phyloP scores from a whole-genome alignment of 108 stramenopile genomes.

The Aurantiochytrium sp. region DNA sequence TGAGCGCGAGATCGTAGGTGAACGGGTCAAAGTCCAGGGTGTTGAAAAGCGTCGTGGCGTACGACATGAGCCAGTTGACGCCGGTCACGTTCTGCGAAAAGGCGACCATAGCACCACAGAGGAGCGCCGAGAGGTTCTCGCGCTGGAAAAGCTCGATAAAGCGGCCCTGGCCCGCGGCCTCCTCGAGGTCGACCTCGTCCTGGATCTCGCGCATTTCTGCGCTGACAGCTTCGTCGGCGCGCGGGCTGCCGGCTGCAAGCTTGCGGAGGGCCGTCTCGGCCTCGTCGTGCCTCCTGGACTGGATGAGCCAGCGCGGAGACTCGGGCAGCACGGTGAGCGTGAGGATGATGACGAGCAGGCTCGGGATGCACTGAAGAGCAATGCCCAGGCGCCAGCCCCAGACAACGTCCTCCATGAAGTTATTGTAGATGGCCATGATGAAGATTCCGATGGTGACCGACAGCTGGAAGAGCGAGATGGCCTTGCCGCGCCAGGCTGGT shows the following conservation, averaged over 20 bases:
- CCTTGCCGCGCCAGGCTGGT: neutral
- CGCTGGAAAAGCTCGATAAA: neutral
- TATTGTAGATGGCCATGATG: neutral
- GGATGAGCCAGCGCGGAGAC: neutral
- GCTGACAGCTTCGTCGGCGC: neutral
- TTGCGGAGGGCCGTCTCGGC: neutral
- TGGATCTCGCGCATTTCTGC: neutral
- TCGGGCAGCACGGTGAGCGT: neutral
- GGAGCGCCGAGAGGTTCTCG: neutral
- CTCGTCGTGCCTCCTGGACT: neutral
- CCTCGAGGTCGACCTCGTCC: neutral
- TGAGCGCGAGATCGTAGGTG: neutral
- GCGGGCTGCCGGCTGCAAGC: neutral
- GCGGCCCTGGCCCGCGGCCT: neutral
- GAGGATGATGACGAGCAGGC: neutral
- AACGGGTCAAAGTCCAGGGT: neutral
- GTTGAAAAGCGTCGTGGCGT: neutral
- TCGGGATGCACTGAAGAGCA: neutral
- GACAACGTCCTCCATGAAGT: neutral
- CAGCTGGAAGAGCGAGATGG: neutral
- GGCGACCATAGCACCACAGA: neutral
- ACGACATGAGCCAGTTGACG: neutral
- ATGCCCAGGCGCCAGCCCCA: slow-evolving; percentile 5
- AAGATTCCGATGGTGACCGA: neutral
- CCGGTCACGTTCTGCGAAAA: neutral